Evolutionary conservation across 1,284 basidiomycete genomes (phyloP), one percentile per base, ranked within the genome.

Genomic region (Cryptococcus sp.): DNA sequence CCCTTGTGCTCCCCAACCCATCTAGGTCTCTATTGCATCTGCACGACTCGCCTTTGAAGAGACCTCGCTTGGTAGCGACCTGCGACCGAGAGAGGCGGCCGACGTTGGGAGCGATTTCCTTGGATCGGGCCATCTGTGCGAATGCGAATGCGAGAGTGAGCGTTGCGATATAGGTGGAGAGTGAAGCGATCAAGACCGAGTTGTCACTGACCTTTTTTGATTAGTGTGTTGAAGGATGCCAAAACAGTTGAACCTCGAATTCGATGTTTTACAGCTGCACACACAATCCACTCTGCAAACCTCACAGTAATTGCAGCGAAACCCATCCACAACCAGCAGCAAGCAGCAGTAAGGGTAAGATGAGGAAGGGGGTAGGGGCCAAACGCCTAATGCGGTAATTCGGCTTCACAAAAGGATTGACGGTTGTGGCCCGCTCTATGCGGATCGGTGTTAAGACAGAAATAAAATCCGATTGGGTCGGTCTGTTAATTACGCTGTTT

Each of bases 71-170:
- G 71, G 87, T 84, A 81, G 83, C 86, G 68, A 91, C 86, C 79
- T 87, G 85, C 57, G 89, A 90, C 74, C 87, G 86, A 64, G 89
- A 91, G 77, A 89, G 83, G 76, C 91, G 89, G 69, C 91, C 89
- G 79, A 95, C 83, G 80, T 89, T 84, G 70, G 89, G 86, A 77
- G 86, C 87, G 80, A 93, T 81, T 83, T 89, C 86, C 83, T 89
- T 88, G 81, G 86, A 91, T 83, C 93, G 90, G 81, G 91, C 91
- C 93, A 96, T 95, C 87, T 89, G 74, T 60, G 54, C 69, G 49
- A 65, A 15, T 22, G 16, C 13, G 29, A 34, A 13, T 34, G 29
- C 29, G 29, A 34, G 29, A 11, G 52, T 51, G 47, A 51, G 7
- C 46, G 52, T 37, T 48, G 45, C 16, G 5, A 29, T 11, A 22